Percentiles rank a stretch among this genome's conserved stretches.
phyloP scores from a whole-genome alignment of 306 rosid genomes.

The Erythrophleum fordii region DNA sequence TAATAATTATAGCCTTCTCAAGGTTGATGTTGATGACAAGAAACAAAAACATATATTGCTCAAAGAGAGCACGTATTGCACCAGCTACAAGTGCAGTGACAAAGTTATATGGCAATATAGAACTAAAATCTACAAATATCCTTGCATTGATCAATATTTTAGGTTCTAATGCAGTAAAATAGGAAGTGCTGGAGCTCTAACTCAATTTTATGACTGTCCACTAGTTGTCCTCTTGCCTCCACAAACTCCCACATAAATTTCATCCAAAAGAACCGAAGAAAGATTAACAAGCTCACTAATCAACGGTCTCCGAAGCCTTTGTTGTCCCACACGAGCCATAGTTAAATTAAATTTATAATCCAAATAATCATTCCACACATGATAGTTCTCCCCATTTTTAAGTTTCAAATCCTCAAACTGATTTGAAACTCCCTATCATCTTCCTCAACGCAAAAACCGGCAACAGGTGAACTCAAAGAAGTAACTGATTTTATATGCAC shows the following conservation, averaged over 20 bases:
- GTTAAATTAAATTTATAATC: slow-evolving; percentile 51
- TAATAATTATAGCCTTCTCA: slow-evolving; percentile 83
- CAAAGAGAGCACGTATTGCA: too few species aligned
- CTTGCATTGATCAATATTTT: too few species aligned
- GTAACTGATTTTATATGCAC: slow-evolving; percentile 49
- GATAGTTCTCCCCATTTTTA: slow-evolving; percentile 52
- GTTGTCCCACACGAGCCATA: slow-evolving; percentile 46
- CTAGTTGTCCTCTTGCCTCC: slow-evolving; percentile 56
- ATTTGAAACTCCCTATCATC: slow-evolving; percentile 34
- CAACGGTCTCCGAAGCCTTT: slow-evolving; percentile 47
- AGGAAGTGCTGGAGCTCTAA: slow-evolving; percentile 57
- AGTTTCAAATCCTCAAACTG: slow-evolving; percentile 40
- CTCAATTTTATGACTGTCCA: slow-evolving; percentile 53
- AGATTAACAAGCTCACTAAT: slow-evolving; percentile 55
- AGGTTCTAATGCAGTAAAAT: too few species aligned
- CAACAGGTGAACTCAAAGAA: slow-evolving; percentile 39
- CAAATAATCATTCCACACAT: slow-evolving; percentile 54
- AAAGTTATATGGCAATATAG: too few species aligned
- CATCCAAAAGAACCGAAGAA: slow-evolving; percentile 50
- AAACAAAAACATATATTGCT: too few species aligned
- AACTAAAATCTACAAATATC: too few species aligned
- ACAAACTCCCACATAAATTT: slow-evolving; percentile 51
- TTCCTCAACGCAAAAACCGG: slow-evolving; percentile 52
- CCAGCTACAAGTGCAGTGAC: too few species aligned
- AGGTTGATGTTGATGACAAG: too few species aligned